Conservation (phyloP, 129 eudicot species). For the Centella asiatica region DNA sequence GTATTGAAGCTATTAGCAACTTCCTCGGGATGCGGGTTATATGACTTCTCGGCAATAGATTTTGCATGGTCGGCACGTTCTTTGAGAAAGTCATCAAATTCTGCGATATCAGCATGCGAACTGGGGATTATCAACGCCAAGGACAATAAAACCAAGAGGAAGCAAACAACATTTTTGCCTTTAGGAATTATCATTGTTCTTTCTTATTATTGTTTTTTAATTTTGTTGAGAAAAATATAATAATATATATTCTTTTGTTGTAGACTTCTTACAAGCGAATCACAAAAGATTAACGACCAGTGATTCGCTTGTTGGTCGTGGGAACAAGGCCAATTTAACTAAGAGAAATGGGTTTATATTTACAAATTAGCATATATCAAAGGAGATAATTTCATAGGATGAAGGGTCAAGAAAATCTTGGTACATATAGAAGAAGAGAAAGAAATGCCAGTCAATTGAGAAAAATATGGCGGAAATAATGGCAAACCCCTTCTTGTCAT, state of each 20-base stretch:
- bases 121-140: slow-evolving; percentile 18
- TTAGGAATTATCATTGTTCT: background rate
- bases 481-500: background rate
- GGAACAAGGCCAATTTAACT: background rate
- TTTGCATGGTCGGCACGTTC: slow-evolving; percentile 28
- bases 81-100: slow-evolving; percentile 25
- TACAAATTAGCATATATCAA: no score
- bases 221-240: no score
- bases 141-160: slow-evolving; percentile 19
- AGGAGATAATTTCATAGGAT: no score
- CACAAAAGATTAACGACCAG: no score
- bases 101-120: slow-evolving; percentile 2
- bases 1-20: slow-evolving; percentile 27
- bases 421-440: no score
- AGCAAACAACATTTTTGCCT: slow-evolving; percentile 6
- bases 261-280: background rate
- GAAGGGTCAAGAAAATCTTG: no score
- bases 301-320: slow-evolving; percentile 4
- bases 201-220: no score
- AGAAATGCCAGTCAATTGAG: background rate
- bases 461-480: background rate
- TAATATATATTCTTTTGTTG: no score
- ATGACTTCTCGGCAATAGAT: slow-evolving; percentile 17
- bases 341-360: background rate
- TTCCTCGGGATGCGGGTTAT: slow-evolving; percentile 33